Percentiles rank a stretch among this genome's conserved stretches.
These are phyloP conservation scores for Pycnococcus provasolii DNA, from an alignment of 139 green algal genomes.

Conservation along the genomic window DNA sequence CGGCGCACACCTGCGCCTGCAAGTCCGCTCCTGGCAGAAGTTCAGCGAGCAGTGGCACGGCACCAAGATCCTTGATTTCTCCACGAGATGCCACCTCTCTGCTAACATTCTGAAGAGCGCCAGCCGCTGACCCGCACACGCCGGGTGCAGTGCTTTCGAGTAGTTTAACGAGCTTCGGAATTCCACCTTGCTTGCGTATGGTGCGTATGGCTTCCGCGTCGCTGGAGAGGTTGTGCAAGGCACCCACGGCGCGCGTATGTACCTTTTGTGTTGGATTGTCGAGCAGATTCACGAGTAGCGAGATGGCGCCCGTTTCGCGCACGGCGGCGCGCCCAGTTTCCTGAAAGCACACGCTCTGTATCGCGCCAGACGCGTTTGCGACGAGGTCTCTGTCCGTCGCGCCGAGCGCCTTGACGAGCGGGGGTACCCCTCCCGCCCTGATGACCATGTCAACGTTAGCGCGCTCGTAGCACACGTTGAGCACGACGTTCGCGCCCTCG, in stretches of 20 bases:
- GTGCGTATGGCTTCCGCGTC: conserved; percentile 43
- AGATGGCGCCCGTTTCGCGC: conserved; percentile 11
- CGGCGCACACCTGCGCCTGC: conserved; percentile 43
- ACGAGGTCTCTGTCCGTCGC: conserved; percentile 22
- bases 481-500: conserved; percentile 55
- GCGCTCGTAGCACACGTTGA: conserved; percentile 65
- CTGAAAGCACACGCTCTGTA: conserved; percentile 57
- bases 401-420: conserved; percentile 34
- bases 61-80: conserved; percentile 40
- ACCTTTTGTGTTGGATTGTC: conserved; percentile 25
- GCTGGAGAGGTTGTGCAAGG: conserved; percentile 64
- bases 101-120: conserved; percentile 54
- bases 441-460: conserved; percentile 39
- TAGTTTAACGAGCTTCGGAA: conserved; percentile 44
- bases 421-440: conserved; percentile 27
- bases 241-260: conserved; percentile 45
- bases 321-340: conserved; percentile 19
- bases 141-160: conserved; percentile 23
- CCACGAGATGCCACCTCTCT: conserved; percentile 48
- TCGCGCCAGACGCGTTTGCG: conserved; percentile 55
- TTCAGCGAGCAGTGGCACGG: conserved; percentile 38
- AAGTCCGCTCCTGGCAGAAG: conserved; percentile 41
- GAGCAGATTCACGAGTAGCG: conserved; percentile 18
- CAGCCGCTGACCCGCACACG: conserved; percentile 45
- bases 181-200: conserved; percentile 44